Conservation (phyloP, 2,329 filamentous ascomycete species). For the Claviceps purpurea region DNA sequence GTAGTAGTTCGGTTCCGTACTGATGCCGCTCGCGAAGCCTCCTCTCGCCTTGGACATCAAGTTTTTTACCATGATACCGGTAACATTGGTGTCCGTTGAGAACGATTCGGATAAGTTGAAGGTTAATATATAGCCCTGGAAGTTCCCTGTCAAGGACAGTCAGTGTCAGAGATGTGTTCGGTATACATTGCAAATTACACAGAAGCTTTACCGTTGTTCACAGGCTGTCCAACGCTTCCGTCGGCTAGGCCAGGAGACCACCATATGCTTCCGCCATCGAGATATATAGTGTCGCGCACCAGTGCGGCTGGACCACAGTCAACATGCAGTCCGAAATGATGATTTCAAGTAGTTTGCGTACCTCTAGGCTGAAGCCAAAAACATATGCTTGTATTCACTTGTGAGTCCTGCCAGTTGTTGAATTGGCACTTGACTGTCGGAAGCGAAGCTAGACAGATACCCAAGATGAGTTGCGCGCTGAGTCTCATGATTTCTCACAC, state of each 20-base stretch:
- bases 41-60: slow-evolving; percentile 33
- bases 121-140: slow-evolving; percentile 37
- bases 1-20: slow-evolving; percentile 39
- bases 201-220: slow-evolving; percentile 25
- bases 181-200: background rate
- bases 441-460: slow-evolving; percentile 9
- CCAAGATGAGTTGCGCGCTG: slow-evolving; percentile 6
- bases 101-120: slow-evolving; percentile 48
- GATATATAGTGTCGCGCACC: slow-evolving; percentile 47
- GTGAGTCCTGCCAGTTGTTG: slow-evolving; percentile 32
- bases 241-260: slow-evolving; percentile 39
- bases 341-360: slow-evolving; percentile 6
- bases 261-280: slow-evolving; percentile 47
- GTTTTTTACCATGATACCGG: slow-evolving; percentile 30
- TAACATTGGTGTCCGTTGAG: slow-evolving; percentile 36
- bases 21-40: slow-evolving; percentile 35
- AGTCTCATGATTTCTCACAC: slow-evolving; percentile 10
- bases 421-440: slow-evolving; percentile 23
- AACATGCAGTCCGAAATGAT: background rate
- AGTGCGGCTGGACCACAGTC: slow-evolving; percentile 31
- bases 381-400: slow-evolving; percentile 47
- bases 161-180: background rate
- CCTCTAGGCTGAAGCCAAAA: slow-evolving; percentile 37
- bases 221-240: slow-evolving; percentile 20
- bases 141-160: slow-evolving; percentile 30